Conservation (phyloP, 306 rosid genomes). For the Gleditsia sinensis region DNA sequence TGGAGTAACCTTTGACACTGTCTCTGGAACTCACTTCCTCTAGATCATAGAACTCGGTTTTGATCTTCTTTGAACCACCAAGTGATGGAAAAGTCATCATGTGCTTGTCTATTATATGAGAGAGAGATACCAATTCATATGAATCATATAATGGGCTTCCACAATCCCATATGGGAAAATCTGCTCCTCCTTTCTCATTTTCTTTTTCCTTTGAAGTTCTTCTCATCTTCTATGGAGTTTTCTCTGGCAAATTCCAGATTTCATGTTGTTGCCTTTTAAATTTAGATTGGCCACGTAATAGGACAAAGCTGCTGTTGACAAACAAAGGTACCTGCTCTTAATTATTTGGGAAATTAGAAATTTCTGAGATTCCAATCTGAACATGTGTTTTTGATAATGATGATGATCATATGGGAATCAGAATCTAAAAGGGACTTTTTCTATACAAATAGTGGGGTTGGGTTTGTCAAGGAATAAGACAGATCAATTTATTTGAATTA, state of each 20-base stretch:
- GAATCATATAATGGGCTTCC: constrained; percentile 88
- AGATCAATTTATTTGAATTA: constrained; percentile 45
- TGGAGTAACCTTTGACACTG: constrained; percentile 35
- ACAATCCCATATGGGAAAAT: constrained; percentile 73
- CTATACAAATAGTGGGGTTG: constrained; percentile 11
- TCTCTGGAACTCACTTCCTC: neutral
- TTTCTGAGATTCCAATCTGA: constrained; percentile 32
- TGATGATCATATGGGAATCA: constrained; percentile 31
- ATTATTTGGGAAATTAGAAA: neutral
- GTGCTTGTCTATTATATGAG: constrained; percentile 69
- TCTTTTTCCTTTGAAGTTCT: constrained; percentile 8
- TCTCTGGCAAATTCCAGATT: neutral
- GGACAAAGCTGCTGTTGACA: neutral
- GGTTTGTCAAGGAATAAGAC: constrained; percentile 45
- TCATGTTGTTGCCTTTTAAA: neutral
- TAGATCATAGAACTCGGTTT: constrained; percentile 19
- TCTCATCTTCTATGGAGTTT: constrained; percentile 42
- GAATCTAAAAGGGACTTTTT: constrained; percentile 5
- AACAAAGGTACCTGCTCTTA: constrained; percentile 13
- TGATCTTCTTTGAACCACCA: constrained; percentile 51
- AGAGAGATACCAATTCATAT: constrained; percentile 60
- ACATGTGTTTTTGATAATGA: constrained; percentile 43
- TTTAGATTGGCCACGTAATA: constrained; percentile 6
- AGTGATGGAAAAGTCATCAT: constrained; percentile 56
- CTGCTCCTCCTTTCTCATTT: constrained; percentile 29